Conservation (phyloP, 306 rosid genomes). For the Inga leiocalycina region DNA sequence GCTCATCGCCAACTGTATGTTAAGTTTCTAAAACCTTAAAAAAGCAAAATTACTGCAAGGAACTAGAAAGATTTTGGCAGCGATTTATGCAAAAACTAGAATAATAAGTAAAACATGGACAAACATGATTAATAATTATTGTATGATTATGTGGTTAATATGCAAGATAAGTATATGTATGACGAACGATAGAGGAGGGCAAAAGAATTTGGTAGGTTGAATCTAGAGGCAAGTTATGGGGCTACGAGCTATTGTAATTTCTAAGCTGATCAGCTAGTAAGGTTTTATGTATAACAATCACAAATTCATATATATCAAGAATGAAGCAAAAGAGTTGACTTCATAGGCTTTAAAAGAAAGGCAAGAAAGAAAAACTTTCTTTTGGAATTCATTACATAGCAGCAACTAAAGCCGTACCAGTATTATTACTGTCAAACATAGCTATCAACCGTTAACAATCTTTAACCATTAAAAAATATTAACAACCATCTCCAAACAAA, state of each 20-base stretch:
- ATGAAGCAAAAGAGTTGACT: too few relatives aligned
- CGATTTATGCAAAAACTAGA: neutral
- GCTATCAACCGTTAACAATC: too few relatives aligned
- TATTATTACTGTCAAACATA: too few relatives aligned
- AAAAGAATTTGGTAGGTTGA: neutral
- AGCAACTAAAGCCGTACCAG: too few relatives aligned
- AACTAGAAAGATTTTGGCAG: neutral
- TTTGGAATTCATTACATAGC: too few relatives aligned
- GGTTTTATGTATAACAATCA: neutral
- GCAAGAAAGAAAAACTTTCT: too few relatives aligned
- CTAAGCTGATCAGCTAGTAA: conserved; percentile 5
- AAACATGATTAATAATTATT: neutral
- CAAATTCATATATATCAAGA: too few relatives aligned
- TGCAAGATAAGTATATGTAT: neutral
- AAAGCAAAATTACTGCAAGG: neutral
- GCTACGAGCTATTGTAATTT: neutral
- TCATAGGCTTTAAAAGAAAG: too few relatives aligned
- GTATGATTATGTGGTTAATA: neutral
- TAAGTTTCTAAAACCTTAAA: neutral
- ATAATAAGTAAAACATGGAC: neutral
- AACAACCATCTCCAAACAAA: too few relatives aligned
- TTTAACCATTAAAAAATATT: too few relatives aligned
- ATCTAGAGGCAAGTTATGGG: neutral
- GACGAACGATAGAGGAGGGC: neutral
- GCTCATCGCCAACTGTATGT: neutral